These are phyloP conservation scores for Mycena epipterygia DNA, from an alignment of 768 basidiomycete genomes.

Conservation along the genomic window DNA sequence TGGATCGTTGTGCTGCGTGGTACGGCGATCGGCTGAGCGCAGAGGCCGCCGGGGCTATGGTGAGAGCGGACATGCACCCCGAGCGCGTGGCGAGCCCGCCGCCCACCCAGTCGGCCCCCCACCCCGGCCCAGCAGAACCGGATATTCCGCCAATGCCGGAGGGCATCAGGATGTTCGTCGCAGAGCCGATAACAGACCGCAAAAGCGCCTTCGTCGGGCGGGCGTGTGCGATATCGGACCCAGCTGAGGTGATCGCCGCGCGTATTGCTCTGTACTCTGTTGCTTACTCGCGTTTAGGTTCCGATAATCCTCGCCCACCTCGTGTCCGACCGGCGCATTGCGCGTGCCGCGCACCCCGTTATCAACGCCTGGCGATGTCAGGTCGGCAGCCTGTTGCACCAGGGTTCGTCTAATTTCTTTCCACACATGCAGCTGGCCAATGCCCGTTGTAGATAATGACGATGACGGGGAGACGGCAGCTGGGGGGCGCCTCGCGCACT, in stretches of 20 bases:
- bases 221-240: slow-evolving; percentile 84
- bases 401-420: slow-evolving; percentile 62
- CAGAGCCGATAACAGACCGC: slow-evolving; percentile 88
- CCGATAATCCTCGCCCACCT: slow-evolving; percentile 75
- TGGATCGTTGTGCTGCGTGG: slow-evolving; percentile 79
- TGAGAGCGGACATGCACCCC: slow-evolving; percentile 64
- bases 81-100: slow-evolving; percentile 26
- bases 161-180: slow-evolving; percentile 75
- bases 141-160: slow-evolving; percentile 57
- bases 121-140: slow-evolving; percentile 3
- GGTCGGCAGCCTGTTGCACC: slow-evolving; percentile 75
- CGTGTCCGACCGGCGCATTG: slow-evolving; percentile 78
- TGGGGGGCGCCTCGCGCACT: slow-evolving; percentile 89
- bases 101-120: slow-evolving; percentile 37
- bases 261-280: not conserved
- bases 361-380: slow-evolving; percentile 90
- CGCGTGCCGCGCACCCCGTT: slow-evolving; percentile 82
- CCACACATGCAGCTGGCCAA: too few relatives aligned
- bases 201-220: slow-evolving; percentile 91
- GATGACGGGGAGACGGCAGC: slow-evolving; percentile 97
- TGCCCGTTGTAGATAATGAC: slow-evolving; percentile 79
- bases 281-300: slow-evolving; percentile 61
- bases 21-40: slow-evolving; percentile 74
- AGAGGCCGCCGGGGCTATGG: slow-evolving; percentile 67
- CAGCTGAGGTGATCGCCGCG: slow-evolving; percentile 68